Evolutionary conservation across 495 filamentous ascomycete genomes (phyloP), one percentile per base, ranked within the genome.

Genomic region (Pseudevernia furfuracea): DNA sequence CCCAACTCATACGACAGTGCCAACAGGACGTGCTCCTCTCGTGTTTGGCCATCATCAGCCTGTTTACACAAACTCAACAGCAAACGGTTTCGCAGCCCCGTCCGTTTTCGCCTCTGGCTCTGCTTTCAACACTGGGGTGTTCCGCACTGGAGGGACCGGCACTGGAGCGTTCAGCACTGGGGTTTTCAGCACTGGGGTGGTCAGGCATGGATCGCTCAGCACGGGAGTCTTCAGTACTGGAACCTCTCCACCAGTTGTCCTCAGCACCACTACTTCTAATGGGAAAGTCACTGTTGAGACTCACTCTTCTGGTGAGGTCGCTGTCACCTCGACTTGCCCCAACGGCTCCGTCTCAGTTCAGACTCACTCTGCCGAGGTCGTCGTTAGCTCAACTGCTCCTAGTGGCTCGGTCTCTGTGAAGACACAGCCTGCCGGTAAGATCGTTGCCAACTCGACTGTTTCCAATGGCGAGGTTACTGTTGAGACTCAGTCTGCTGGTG

Each of bases 391-490:
- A n/a, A n/a, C n/a, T 37, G 17, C 34, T 28, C 34, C 36, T 12
- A 30, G 1, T 38, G 17, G 34, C 32, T 38, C 34, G 1, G 34
- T 39, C 21, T 41, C 34, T 1, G 4, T 32, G 0, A 1, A 53
- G 49, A 53, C 49, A 15, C 25, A 32, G 3, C 3, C 49, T 32
- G 25, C 49, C 8, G 49, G n/a, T n/a, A n/a, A 41, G 12, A 10
- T 32, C 4, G 34, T 36, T 15, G 59, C 37, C 36, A 61, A 23
- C 32, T 15, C 15, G 5, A 61, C 41, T 48, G 39, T 6, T 48
- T 28, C 59, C 23, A 60, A 49, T 21, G 32, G 32, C 32, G 59
- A 44, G 25, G 59, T 61, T 25, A 61, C 59, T 21, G 59, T 61
- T 23, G 12, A 41, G 59, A 60, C 59, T n/a, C 19, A 43, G n/a